A percentile compares a stretch with the other conserved stretches of the same genome.
Conservation (phyloP, 75 land plant species). For the Selaginella moellendorffii region DNA sequence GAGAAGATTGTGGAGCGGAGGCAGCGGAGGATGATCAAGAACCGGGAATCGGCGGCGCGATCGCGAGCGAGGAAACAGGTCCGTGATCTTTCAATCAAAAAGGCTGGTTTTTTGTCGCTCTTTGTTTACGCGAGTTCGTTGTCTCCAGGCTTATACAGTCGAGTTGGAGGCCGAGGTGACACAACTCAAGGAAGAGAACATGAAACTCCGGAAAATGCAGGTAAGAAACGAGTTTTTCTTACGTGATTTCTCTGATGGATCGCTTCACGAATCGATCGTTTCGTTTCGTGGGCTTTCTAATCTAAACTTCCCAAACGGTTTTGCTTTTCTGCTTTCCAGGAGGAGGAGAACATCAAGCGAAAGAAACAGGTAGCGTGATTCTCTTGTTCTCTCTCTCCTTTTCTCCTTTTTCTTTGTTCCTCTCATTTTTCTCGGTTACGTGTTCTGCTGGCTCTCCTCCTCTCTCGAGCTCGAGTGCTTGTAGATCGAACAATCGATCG, state of each 20-base stretch:
- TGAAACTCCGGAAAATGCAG: conserved; percentile 30
- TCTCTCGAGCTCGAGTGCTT: too few relatives aligned
- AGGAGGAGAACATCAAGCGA: neutral
- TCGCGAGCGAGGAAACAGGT: conserved; percentile 95
- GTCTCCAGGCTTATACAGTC: conserved; percentile 60
- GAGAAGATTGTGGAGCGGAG: conserved; percentile 88
- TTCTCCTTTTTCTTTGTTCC: neutral
- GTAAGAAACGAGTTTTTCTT: too few relatives aligned
- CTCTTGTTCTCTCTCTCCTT: neutral
- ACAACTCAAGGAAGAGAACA: conserved; percentile 63
- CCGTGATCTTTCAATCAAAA: neutral
- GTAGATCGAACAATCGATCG: too few relatives aligned
- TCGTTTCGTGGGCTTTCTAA: too few relatives aligned
- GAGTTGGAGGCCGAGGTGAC: conserved; percentile 72
- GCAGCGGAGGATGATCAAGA: conserved; percentile 92
- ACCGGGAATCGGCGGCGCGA: conserved; percentile 90
- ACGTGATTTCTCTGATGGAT: too few relatives aligned
- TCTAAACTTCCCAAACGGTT: too few relatives aligned
- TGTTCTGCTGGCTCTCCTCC: too few relatives aligned
- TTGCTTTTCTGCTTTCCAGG: too few relatives aligned
- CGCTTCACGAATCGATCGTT: too few relatives aligned
- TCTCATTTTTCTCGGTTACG: too few relatives aligned
- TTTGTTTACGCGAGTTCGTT: neutral
- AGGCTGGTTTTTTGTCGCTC: neutral
- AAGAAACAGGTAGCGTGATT: neutral